phyloP scores from a whole-genome alignment of 306 rosid genomes.

The Acacia melanoxylon region DNA sequence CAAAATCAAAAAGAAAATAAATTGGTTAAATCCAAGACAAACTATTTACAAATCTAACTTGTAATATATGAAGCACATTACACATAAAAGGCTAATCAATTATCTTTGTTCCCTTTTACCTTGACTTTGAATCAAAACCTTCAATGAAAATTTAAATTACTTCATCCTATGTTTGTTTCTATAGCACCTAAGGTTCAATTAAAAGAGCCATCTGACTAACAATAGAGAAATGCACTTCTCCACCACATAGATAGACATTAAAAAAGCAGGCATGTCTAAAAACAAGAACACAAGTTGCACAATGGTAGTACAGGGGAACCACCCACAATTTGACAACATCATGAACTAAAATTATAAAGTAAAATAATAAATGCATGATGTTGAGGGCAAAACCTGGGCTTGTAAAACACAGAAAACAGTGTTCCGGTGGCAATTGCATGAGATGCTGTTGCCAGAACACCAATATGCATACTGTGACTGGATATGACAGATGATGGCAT shows the following conservation, averaged over 20 bases:
- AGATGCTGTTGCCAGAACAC: constrained; percentile 94
- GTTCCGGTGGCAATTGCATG: constrained; percentile 91
- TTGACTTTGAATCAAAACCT: neutral
- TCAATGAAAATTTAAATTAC: neutral
- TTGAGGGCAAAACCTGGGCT: constrained; percentile 72
- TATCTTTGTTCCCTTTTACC: neutral
- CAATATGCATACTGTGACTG: constrained; percentile 98
- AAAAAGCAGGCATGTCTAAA: neutral
- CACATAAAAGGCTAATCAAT: neutral
- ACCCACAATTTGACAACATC: constrained; percentile 10
- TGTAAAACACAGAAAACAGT: constrained; percentile 88
- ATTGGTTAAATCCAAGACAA: neutral
- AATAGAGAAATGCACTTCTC: neutral
- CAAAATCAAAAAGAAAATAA: constrained; percentile 13
- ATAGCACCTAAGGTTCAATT: neutral
- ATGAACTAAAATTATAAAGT: neutral
- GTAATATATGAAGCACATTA: neutral
- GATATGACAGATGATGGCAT: constrained; percentile 99
- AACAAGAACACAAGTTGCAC: neutral
- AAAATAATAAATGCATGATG: constrained; percentile 2
- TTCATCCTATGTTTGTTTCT: neutral
- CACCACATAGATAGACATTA: neutral
- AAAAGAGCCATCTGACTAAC: neutral
- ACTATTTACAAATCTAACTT: neutral
- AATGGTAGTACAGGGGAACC: constrained; percentile 13